Base-by-base conservation (phyloP, 148 eudicot species). In the Vaccinium corymbosum region DNA sequence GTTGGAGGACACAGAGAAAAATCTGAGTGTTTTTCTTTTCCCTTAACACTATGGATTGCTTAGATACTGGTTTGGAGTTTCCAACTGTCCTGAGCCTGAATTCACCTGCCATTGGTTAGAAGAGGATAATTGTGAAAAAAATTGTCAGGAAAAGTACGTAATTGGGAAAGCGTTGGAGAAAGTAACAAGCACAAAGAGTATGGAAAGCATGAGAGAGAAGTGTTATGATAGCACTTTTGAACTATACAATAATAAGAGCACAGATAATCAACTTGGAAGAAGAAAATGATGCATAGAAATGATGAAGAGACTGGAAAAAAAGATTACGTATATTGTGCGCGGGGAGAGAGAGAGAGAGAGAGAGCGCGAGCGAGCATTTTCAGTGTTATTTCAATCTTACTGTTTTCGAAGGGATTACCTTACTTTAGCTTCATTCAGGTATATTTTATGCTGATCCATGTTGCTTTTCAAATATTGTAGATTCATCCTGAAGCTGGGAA, bases 401-500 rank as follows among this genome's bases (percentile, higher is more conserved):
- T 71, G 19, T 15, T 32, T 71, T 15, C 20, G 1, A 32, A 17
- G 76, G 48, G 76, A 19, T 71, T 71, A 71, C 76, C 48, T 35
- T 71, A 46, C 35, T 71, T 71, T 71, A 68, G 46, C 48, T 71
- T 29, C 75, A 71, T 71, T 29, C 17, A 74, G 16, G 46, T 2
- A 8, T 6, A n/a, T 22, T 51, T 35, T 17, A 35, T 57, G 12
- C 29, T 75, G 52, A 17, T 10, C 61, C 20, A 51, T 78, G 6
- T 78, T 57, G 77, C 72, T 78, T 79, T 84, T 48, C 35, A 70
- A 84, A 86, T 85, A 22, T 49, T 83, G 27, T 80, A 97, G 99
- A 48, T 94, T 82, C 99, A 97, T 85, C 91, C 98, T 73, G 98
- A 97, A 93, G 88, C 95, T 79, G 99, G 98, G 83, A 92, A 91